Percentiles rank a stretch among this genome's conserved stretches.
These are phyloP conservation scores for Pontederia paniculata DNA, from an alignment of 176 grass and related monocot species.

Conservation along the genomic window DNA sequence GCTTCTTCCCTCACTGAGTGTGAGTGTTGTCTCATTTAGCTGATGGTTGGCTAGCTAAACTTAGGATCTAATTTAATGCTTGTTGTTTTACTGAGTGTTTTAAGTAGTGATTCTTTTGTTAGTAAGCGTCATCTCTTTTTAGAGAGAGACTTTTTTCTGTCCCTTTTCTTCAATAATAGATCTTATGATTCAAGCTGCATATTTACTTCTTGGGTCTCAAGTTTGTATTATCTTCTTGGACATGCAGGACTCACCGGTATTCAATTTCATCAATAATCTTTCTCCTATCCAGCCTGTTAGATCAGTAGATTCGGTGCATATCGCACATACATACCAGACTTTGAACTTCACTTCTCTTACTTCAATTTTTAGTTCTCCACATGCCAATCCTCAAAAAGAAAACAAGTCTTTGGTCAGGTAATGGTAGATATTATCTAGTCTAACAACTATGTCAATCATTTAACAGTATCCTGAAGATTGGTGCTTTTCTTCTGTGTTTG, in stretches of 20 bases:
- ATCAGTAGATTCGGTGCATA: slow-evolving; percentile 35
- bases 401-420: slow-evolving; percentile 45
- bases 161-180: too few relatives aligned
- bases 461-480: too few relatives aligned
- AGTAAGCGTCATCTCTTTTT: too few relatives aligned
- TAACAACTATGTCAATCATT: too few relatives aligned
- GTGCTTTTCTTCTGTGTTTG: too few relatives aligned
- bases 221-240: background rate
- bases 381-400: slow-evolving; percentile 60
- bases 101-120: too few relatives aligned
- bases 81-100: too few relatives aligned
- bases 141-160: too few relatives aligned
- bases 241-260: slow-evolving; percentile 80
- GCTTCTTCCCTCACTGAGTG: too few relatives aligned
- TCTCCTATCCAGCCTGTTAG: slow-evolving; percentile 78
- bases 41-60: too few relatives aligned
- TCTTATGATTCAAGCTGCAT: background rate
- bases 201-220: background rate
- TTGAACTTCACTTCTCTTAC: slow-evolving; percentile 57
- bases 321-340: slow-evolving; percentile 55
- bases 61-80: too few relatives aligned
- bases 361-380: slow-evolving; percentile 92
- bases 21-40: too few relatives aligned
- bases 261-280: slow-evolving; percentile 80
- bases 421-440: background rate